Evolutionary conservation across 2,329 filamentous ascomycete genomes (phyloP), one percentile per base, ranked within the genome.

Genomic region (Fusarium anguioides): DNA sequence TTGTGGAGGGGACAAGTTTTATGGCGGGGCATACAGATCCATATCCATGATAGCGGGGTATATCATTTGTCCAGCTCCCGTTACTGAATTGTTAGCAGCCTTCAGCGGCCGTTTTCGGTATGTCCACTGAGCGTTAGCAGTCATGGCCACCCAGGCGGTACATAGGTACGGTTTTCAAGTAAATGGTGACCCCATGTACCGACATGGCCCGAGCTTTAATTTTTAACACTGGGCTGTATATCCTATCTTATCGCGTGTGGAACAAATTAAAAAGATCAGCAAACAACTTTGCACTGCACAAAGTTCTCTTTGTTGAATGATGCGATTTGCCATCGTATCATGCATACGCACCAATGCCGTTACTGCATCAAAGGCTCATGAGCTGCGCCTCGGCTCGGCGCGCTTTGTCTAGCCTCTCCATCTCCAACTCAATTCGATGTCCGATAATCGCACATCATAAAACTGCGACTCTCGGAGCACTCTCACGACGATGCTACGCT

Each of bases 401-500:
- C 35, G 48, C 65, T 57, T 55, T 61, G 35, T 59, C 55, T 29
- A 50, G 54, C 31, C 18, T 60, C 11, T 51, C 45, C 44, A 51
- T 56, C 18, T 49, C 35, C 40, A 64, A 45, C 58, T 63, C 52
- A 37, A 45, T 58, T 36, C 57, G 62, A 33, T 55, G 53, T 37
- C 62, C 60, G 40, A 64, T 54, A 24, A 61, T 58, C 21, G 62
- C 48, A 9, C 27, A 37, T n/a, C 39, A 61, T 33, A 58, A 49
- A 21, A 36, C 44, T 11, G n/a, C 50, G 27, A 49, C 51, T 29
- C 48, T 59, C 8, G 20, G 29, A 17, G 37, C 53, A n/a, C 45
- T 66, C 18, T 57, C 66, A 35, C 72, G 66, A 64, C 74, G 79
- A 66, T 75, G 70, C 58, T 82, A 82, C 46, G 78, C 81, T 18